Base-by-base conservation (phyloP, 2,329 filamentous ascomycete species). In the Neonectria hederae region DNA sequence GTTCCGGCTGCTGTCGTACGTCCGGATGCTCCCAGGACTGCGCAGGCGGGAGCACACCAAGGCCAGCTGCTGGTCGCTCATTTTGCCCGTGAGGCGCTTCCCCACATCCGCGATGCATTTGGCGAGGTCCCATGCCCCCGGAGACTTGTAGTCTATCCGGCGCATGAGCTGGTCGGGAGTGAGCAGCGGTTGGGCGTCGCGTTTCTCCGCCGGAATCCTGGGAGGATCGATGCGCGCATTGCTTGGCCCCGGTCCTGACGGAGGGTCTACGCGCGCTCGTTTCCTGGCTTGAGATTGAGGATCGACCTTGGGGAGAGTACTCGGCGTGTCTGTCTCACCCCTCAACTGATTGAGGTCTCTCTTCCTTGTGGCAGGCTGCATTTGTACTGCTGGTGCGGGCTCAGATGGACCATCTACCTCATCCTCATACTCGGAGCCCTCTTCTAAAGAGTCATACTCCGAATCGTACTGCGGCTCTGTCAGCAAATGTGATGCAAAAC, bases 31-130 rank as follows among this genome's bases (percentile, higher is more conserved):
- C n/a, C 38, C 38, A 9, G 8, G 38, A 13, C 46, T 48, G 35
- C 52, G 35, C 19, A 71, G 26, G 9, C 63, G 13, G 13, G 53
- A 42, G 13, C 71, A 54, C n/a, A 70, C 70, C 21, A 72, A 70
- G 4, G 55, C 57, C 40, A 64, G 65, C 35, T 71, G 67, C 19
- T 53, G 63, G 6, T 53, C 67, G 35, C n/a, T 69, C 42, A 67
- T 63, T 17, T 64, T 62, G 42, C 52, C 64, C 5, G 57, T 55
- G 26, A 64, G 68, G 9, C 70, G 59, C 21, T 65, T 38, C 11
- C 67, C 67, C 57, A 72, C 62, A 11, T 72, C 70, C n/a, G 63
- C 57, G 2, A 62, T 56, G 10, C 70, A 69, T 8, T 46, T 60
- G n/a, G 63, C 66, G 17, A 68, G 35, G 13, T 61, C 67, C 13